Evolutionary conservation across 1,139 yeast genomes (phyloP), one percentile per base, ranked within the genome.

Genomic region (Suhomyces wounanorum): DNA sequence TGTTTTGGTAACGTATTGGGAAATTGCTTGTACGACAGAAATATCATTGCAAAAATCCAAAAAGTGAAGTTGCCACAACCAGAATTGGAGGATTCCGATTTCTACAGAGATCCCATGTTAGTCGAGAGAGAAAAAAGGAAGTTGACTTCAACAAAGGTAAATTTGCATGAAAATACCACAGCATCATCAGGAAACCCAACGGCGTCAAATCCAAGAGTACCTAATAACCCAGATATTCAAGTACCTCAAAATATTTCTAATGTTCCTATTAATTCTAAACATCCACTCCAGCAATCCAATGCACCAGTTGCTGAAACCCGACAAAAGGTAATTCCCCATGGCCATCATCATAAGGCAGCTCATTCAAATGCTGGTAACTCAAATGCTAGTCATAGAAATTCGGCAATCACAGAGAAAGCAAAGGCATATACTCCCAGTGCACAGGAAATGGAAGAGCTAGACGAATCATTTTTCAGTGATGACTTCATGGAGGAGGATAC

Each of bases 1-100:
- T 85, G 88, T 54, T 88, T 86, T 66, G 96, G 96, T 41, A 87
- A 87, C 63, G 89, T 89, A 0, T 68, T 87, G 62, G 95, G 95
- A 0, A 87, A 87, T 61, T 87, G 95, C 65, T 76, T 87, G 17
- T 87, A 87, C 61, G 95, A 87, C 63, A 84, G 84, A 60, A 82
- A 81, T 44, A 84, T 84, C 51, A 64, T 84, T 28, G 73, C 81
- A 25, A 82, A 83, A 62, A 81, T 87, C 44, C 74, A 77, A 46
- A 75, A 78, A 50, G 76, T 85, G 45, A 76, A 78, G 52, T 70
- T 75, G 50, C 83, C 82, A 14, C 81, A 81, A 1, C 75, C 80
- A 7, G 83, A 79, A 46, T 78, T 84, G 54, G 83, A 81, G 51
- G 83, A 78, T 17, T 63, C 60, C 30, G 69, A 75, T 55, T 70